phyloP scores from a whole-genome alignment of 495 filamentous ascomycete genomes.

The Xylaria sp. region DNA sequence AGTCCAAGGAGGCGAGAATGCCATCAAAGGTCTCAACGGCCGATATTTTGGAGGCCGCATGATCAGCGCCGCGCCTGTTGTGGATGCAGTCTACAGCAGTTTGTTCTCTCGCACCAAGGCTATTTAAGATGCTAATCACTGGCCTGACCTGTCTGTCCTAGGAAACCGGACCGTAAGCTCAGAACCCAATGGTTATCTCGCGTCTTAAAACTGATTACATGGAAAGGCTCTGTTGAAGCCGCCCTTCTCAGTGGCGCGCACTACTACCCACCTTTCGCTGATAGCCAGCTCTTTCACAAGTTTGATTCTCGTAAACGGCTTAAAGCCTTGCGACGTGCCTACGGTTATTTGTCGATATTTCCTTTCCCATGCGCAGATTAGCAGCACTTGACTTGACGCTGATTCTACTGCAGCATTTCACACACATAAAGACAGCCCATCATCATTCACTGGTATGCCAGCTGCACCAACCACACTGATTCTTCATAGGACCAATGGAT shows the following conservation, averaged over 20 bases:
- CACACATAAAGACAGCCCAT: slow-evolving; percentile 19
- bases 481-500: slow-evolving; percentile 16
- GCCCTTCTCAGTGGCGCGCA: slow-evolving; percentile 18
- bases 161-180: slow-evolving; percentile 45
- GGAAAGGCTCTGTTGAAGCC: slow-evolving; percentile 17
- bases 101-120: slow-evolving; percentile 88
- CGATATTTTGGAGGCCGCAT: slow-evolving; percentile 90
- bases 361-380: slow-evolving; percentile 28
- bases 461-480: slow-evolving; percentile 29
- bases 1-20: slow-evolving; percentile 92
- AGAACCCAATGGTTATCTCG: slow-evolving; percentile 3
- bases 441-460: slow-evolving; percentile 27
- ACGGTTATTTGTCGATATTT: slow-evolving; percentile 25
- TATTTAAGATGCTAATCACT: slow-evolving; percentile 64
- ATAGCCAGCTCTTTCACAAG: not conserved
- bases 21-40: slow-evolving; percentile 96
- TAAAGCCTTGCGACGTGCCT: slow-evolving; percentile 15
- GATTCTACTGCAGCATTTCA: slow-evolving; percentile 31
- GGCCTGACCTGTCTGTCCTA: slow-evolving; percentile 46
- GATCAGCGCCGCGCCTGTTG: slow-evolving; percentile 93
- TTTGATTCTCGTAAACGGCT: slow-evolving; percentile 16
- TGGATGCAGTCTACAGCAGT: slow-evolving; percentile 97
- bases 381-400: slow-evolving; percentile 29
- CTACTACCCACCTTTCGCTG: slow-evolving; percentile 17
- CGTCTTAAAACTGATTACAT: not conserved